These are phyloP conservation scores for Closterium sp. DNA, from an alignment of 139 green algal species.

Conservation along the genomic window DNA sequence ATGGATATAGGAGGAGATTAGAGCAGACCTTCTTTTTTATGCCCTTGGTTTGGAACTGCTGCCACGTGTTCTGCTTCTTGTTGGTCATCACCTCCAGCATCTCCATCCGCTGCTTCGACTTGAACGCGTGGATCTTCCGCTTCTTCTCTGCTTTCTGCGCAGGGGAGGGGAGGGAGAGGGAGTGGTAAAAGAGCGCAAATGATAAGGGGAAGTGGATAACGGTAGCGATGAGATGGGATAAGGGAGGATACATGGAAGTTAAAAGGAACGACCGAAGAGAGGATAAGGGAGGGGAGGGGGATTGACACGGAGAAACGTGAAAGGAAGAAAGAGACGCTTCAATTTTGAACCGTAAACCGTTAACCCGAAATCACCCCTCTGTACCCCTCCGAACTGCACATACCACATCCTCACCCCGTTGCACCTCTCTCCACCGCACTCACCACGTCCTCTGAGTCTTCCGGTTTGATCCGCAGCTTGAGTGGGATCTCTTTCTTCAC, in stretches of 20 bases:
- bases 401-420: not conserved
- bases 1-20: not conserved
- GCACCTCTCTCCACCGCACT: not conserved
- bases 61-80: conserved; percentile 46
- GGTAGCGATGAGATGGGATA: not conserved
- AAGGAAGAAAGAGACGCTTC: not conserved
- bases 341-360: no score
- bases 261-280: no score
- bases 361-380: no score
- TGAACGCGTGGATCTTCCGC: conserved; percentile 50
- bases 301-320: no score
- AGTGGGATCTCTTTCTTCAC: conserved; percentile 21
- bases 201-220: not conserved
- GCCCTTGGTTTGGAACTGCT: conserved; percentile 43
- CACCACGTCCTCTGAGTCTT: conserved; percentile 49
- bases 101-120: conserved; percentile 48
- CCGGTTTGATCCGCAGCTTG: conserved; percentile 45
- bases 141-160: conserved; percentile 26
- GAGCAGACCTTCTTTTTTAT: conserved; percentile 36
- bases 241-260: not conserved
- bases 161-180: no score
- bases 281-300: no score
- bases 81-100: conserved; percentile 41
- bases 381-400: no score
- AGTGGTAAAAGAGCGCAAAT: no score